Conservation (phyloP, 1,284 basidiomycete species). For the Cryptococcus sp. region DNA sequence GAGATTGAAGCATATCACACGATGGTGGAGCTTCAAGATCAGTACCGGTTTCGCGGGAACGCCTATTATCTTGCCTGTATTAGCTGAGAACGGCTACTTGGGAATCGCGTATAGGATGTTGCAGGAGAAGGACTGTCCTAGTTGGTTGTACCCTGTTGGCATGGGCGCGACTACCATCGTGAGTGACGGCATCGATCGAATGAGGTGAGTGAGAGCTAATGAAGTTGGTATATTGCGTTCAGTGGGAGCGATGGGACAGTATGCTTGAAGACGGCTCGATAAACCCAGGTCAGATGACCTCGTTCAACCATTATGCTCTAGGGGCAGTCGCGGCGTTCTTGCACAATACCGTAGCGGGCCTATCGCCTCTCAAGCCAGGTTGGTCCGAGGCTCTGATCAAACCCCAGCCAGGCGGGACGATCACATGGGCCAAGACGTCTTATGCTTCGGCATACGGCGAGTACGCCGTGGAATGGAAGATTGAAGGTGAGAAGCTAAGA, state of each 20-base stretch:
- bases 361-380: conserved; percentile 31
- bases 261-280: conserved; percentile 42
- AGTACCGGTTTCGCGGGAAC: conserved; percentile 48
- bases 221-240: not conserved
- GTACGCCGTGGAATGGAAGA: conserved; percentile 23
- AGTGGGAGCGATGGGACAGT: conserved; percentile 48
- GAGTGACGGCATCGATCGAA: conserved; percentile 4
- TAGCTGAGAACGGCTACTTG: conserved; percentile 28
- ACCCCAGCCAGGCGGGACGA: conserved; percentile 44
- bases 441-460: conserved; percentile 30
- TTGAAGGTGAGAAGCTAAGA: conserved; percentile 22
- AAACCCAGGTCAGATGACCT: conserved; percentile 51
- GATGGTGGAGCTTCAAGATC: conserved; percentile 32
- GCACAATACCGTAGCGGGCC: conserved; percentile 40
- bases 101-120: conserved; percentile 49
- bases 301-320: conserved; percentile 51
- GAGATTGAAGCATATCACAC: conserved; percentile 29
- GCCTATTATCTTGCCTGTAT: conserved; percentile 35
- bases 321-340: conserved; percentile 45
- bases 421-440: conserved; percentile 30
- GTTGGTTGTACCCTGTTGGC: conserved; percentile 42
- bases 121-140: conserved; percentile 41
- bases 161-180: conserved; percentile 50
- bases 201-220: not conserved
- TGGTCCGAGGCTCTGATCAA: conserved; percentile 34